phyloP scores from a whole-genome alignment of 495 filamentous ascomycete genomes.

The Hypomontagnella submonticulosa region DNA sequence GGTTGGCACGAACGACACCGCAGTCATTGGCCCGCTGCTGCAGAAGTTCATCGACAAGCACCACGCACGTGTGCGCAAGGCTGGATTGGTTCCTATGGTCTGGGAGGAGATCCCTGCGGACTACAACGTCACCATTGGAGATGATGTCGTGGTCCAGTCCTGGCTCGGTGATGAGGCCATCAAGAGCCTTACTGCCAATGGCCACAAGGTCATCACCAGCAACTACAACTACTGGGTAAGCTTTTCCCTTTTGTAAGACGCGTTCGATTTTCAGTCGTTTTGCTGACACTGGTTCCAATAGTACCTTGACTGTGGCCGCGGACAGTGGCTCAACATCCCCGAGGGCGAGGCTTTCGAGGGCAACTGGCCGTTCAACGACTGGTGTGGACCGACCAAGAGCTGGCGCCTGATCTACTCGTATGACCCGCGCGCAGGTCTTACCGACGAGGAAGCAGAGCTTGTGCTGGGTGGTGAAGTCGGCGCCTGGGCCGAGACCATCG shows the following conservation, averaged over 20 bases:
- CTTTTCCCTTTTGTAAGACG: not conserved
- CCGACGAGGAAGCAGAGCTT: constrained; percentile 64
- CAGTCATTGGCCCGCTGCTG: constrained; percentile 73
- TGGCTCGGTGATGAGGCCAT: constrained; percentile 72
- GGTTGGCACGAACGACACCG: constrained; percentile 68
- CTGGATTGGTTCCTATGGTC: constrained; percentile 73
- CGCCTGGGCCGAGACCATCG: constrained; percentile 83
- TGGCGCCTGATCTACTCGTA: constrained; percentile 84
- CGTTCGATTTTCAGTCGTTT: not conserved
- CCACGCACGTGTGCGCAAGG: constrained; percentile 66
- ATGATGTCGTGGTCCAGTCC: constrained; percentile 74
- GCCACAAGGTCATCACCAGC: constrained; percentile 74
- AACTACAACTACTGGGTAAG: constrained; percentile 80
- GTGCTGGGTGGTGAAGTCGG: constrained; percentile 82
- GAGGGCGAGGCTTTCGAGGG: constrained; percentile 54
- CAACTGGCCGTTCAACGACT: constrained; percentile 78
- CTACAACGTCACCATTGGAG: constrained; percentile 75
- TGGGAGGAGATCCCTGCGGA: constrained; percentile 86
- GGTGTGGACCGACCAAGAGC: constrained; percentile 76
- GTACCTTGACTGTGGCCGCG: constrained; percentile 85
- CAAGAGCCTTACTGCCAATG: constrained; percentile 63
- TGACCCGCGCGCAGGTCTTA: constrained; percentile 72
- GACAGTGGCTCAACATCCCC: constrained; percentile 77
- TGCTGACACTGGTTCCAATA: constrained; percentile 33
- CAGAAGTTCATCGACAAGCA: constrained; percentile 76